Evolutionary conservation across 176 grass and related monocot species (phyloP), one percentile per base, ranked within the genome.

Genomic region (Aegilops umbellulata): DNA sequence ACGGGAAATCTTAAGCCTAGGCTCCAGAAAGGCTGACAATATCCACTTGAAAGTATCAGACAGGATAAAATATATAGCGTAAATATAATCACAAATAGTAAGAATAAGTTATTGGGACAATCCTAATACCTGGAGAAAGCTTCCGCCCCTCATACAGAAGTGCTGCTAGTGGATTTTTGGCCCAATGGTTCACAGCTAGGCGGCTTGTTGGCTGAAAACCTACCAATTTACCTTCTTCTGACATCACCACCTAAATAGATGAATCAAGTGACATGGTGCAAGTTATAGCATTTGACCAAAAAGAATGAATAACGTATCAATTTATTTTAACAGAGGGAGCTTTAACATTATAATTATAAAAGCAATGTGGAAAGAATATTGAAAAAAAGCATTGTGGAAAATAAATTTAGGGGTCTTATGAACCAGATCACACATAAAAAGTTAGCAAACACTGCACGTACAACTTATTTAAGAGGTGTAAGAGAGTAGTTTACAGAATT

Each of bases 151-250:
- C 72, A 61, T 98, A 98, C 14, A 98, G 84, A 62, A 86, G 77
- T 58, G 71, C 66, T 16, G 89, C 74, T 79, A 98, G 77, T 13
- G 93, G 95, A 86, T 98, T 89, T 66, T 90, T 88, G 83, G 91
- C 86, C 93, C 95, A 98, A 77, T 86, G 75, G 35, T 88, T 94
- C 60, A 93, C 92, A 86, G 87, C 93, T 83, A 84, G 65, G 63
- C 90, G 90, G 78, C 67, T 98, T 23, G 89, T 98, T 76, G 95
- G 95, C 86, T 95, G 93, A 90, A 98, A 95, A 35, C 96, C 96
- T 29, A 98, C 86, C 53, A 98, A 64, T 67, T 92, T 95, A 80
- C 93, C 93, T 89, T 86, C 79, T 90, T 82, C 86, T 86, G 96
- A 94, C 66, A 98, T 64, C 44, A 94, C 91, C 69, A 98, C 93